A percentile compares a stretch with the other conserved stretches of the same genome.
These are phyloP conservation scores for Malassezia sympodialis DNA, from an alignment of 1,284 basidiomycete species.

Conservation along the genomic window DNA sequence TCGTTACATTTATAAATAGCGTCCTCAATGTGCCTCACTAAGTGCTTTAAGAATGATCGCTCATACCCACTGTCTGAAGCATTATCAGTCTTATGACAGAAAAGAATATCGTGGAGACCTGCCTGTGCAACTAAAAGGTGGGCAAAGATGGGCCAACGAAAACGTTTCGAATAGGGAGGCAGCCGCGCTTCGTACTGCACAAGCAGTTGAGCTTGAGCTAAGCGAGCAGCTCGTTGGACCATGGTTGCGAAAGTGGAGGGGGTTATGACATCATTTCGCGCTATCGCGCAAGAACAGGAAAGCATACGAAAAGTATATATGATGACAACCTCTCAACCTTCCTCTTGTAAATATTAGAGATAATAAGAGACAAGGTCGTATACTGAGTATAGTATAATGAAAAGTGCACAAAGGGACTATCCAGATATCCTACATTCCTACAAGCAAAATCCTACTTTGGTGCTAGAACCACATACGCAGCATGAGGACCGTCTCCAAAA, in stretches of 20 bases:
- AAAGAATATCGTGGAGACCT: not conserved
- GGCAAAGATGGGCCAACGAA: slow-evolving; percentile 8
- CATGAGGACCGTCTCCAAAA: not conserved
- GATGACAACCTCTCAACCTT: not conserved
- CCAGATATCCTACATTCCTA: not conserved
- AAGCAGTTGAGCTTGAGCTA: not conserved
- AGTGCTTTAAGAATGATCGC: slow-evolving; percentile 13
- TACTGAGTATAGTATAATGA: not conserved
- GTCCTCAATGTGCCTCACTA: slow-evolving; percentile 9
- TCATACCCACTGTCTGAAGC: slow-evolving; percentile 5
- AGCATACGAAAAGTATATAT: not conserved
- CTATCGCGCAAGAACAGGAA: not conserved
- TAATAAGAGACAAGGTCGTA: too few relatives aligned
- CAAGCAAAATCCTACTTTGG: not conserved
- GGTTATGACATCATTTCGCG: not conserved
- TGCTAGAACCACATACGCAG: not conserved
- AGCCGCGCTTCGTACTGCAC: slow-evolving; percentile 17
- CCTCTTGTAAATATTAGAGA: too few relatives aligned
- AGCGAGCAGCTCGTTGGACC: not conserved
- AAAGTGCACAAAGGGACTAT: not conserved
- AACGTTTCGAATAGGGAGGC: slow-evolving; percentile 2
- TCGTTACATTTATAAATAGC: not conserved
- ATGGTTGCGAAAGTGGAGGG: not conserved
- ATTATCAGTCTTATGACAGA: not conserved
- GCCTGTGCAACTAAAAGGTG: slow-evolving; percentile 1